Conservation (phyloP, 2,329 filamentous ascomycete species). For the Seiridium cupressi region DNA sequence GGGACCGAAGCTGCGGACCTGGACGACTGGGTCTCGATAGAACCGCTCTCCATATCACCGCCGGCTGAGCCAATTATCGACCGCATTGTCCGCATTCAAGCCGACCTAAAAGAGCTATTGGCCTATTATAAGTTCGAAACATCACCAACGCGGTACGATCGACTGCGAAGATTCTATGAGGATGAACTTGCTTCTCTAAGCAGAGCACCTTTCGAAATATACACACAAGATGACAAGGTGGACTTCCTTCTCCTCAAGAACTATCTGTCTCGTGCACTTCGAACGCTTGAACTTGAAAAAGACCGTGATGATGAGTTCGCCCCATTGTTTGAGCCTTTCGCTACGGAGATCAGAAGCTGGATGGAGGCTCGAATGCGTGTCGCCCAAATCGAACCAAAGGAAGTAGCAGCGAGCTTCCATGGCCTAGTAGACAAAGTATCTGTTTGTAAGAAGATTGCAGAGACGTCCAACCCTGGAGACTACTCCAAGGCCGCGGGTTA, state of each 20-base stretch:
- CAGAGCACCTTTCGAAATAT: constrained; percentile 30
- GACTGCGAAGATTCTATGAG: constrained; percentile 38
- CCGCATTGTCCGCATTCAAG: constrained; percentile 39
- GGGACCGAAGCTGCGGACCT: too few relatives aligned
- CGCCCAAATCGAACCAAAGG: constrained; percentile 38
- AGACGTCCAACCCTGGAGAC: constrained; percentile 26
- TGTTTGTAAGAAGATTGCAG: constrained; percentile 31
- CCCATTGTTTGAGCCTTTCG: constrained; percentile 42
- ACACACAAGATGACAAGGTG: constrained; percentile 42
- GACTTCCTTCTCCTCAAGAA: constrained; percentile 51
- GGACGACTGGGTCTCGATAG: background rate
- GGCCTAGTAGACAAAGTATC: constrained; percentile 30
- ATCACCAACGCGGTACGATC: constrained; percentile 36
- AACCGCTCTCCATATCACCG: background rate
- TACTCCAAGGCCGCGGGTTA: constrained; percentile 42
- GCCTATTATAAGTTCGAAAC: constrained; percentile 47
- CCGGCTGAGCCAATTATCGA: constrained; percentile 34
- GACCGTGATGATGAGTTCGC: constrained; percentile 33
- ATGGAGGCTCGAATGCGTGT: constrained; percentile 47
- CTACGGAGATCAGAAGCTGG: constrained; percentile 36
- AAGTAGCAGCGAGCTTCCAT: constrained; percentile 40
- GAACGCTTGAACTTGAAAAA: constrained; percentile 37
- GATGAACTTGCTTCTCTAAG: constrained; percentile 38
- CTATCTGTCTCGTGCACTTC: constrained; percentile 34
- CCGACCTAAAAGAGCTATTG: constrained; percentile 45